Conservation (phyloP, 495 filamentous ascomycete genomes). For the Penicillium riverlandense region DNA sequence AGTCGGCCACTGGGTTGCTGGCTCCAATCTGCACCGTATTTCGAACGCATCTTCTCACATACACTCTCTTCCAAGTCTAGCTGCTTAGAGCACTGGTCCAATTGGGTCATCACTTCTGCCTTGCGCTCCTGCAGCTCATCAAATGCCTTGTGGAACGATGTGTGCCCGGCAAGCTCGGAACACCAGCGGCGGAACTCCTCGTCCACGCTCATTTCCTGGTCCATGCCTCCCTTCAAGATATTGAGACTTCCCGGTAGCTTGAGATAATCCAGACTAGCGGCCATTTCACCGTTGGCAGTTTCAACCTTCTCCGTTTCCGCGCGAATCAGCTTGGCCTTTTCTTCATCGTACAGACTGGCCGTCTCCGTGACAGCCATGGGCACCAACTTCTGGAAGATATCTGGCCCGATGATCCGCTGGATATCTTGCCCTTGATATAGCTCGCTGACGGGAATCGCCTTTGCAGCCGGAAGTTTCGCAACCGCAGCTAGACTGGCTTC, state of each 20-base stretch:
- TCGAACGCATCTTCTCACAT: slow-evolving; percentile 98
- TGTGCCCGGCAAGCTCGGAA: slow-evolving; percentile 78
- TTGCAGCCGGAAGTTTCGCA: slow-evolving; percentile 91
- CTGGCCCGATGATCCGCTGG: slow-evolving; percentile 89
- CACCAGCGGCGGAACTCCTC: slow-evolving; percentile 92
- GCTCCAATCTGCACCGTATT: slow-evolving; percentile 93
- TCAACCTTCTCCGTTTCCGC: slow-evolving; percentile 92
- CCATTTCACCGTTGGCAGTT: slow-evolving; percentile 89
- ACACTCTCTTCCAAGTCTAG: slow-evolving; percentile 95
- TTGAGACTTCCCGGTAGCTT: slow-evolving; percentile 84
- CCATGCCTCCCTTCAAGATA: slow-evolving; percentile 86
- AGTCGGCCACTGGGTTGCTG: slow-evolving; percentile 90
- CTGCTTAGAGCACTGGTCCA: slow-evolving; percentile 78
- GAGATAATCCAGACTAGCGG: slow-evolving; percentile 87
- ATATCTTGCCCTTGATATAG: slow-evolving; percentile 97
- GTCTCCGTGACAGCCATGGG: slow-evolving; percentile 95
- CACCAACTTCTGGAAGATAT: slow-evolving; percentile 95
- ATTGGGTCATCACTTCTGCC: slow-evolving; percentile 54
- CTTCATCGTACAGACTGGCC: slow-evolving; percentile 94
- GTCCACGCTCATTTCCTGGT: slow-evolving; percentile 81
- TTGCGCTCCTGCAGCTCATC: slow-evolving; percentile 73
- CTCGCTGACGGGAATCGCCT: slow-evolving; percentile 94
- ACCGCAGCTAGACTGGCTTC: slow-evolving; percentile 75
- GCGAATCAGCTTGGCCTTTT: slow-evolving; percentile 91
- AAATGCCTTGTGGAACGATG: slow-evolving; percentile 66